Percentiles rank a stretch among this genome's conserved stretches.
Conservation (phyloP, 2,329 filamentous ascomycete species). For the Colletotrichum somersetense region DNA sequence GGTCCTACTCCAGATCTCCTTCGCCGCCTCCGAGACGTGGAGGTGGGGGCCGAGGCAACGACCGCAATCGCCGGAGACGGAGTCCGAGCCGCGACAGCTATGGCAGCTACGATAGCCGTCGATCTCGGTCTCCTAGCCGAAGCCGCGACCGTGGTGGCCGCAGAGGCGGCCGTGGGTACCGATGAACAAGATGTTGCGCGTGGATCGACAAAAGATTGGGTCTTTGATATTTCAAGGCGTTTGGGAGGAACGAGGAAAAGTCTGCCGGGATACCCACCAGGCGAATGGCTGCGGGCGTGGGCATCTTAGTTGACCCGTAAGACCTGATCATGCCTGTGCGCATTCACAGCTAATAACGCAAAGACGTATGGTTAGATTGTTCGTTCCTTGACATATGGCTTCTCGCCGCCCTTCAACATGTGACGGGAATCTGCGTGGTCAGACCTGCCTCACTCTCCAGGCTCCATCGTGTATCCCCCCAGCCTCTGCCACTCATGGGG, state of each 20-base stretch:
- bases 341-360: conserved; percentile 37
- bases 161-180: conserved; percentile 18
- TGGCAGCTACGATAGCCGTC: conserved; percentile 54
- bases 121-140: conserved; percentile 40
- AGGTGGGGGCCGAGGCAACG: conserved; percentile 47
- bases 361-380: conserved; percentile 27
- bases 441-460: conserved; percentile 5
- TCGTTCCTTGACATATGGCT: conserved; percentile 19
- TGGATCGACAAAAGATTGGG: conserved; percentile 5
- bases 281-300: conserved; percentile 26
- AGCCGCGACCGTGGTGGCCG: conserved; percentile 27
- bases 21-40: conserved; percentile 54
- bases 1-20: conserved; percentile 61
- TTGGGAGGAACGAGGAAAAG: conserved; percentile 33
- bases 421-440: conserved; percentile 8
- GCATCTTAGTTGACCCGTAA: conserved; percentile 36
- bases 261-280: conserved; percentile 14
- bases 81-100: conserved; percentile 54
- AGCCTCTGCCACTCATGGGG: conserved; percentile 2
- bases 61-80: conserved; percentile 48
- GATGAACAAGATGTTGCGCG: conserved; percentile 19
- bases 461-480: neutral
- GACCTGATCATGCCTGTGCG: conserved; percentile 29
- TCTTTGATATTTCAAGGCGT: conserved; percentile 33
- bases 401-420: conserved; percentile 11